Conservation (phyloP, 768 basidiomycete genomes). For the Pulveroboletus sp. region DNA sequence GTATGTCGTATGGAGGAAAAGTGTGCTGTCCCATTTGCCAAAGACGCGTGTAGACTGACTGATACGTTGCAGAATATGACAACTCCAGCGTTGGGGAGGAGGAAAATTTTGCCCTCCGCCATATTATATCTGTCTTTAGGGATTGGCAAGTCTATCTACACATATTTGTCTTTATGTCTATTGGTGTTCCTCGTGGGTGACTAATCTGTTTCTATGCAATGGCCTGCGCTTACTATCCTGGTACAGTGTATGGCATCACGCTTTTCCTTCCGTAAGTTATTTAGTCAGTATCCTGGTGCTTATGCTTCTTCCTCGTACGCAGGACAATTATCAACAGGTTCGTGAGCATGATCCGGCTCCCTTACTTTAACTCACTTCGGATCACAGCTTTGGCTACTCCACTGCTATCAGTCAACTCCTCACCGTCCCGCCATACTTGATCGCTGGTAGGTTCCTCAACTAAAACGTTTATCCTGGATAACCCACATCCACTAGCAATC, state of each 20-base stretch:
- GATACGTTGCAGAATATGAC: constrained; percentile 43
- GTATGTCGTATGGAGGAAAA: constrained; percentile 17
- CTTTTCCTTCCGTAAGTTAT: constrained; percentile 64
- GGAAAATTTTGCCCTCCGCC: constrained; percentile 53
- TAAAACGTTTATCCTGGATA: not conserved
- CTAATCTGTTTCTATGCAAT: not conserved
- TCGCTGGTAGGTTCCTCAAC: constrained; percentile 48
- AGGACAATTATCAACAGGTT: constrained; percentile 62
- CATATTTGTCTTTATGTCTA: constrained; percentile 38
- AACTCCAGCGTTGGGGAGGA: constrained; percentile 33
- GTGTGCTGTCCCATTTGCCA: constrained; percentile 2
- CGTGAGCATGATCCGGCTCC: not conserved
- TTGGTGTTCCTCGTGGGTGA: constrained; percentile 56
- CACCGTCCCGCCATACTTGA: constrained; percentile 65
- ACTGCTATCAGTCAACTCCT: constrained; percentile 59
- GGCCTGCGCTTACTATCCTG: constrained; percentile 9
- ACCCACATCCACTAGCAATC: constrained; percentile 39
- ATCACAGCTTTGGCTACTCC: constrained; percentile 54
- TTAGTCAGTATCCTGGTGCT: not conserved
- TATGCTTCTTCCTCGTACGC: not conserved
- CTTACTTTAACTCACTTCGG: not conserved
- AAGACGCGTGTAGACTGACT: constrained; percentile 48
- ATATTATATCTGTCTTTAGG: constrained; percentile 48
- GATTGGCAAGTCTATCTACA: constrained; percentile 59
- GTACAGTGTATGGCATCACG: constrained; percentile 64